Evolutionary conservation across 2,329 filamentous ascomycete genomes (phyloP).

Genomic region (Clonostachys solani): DNA sequence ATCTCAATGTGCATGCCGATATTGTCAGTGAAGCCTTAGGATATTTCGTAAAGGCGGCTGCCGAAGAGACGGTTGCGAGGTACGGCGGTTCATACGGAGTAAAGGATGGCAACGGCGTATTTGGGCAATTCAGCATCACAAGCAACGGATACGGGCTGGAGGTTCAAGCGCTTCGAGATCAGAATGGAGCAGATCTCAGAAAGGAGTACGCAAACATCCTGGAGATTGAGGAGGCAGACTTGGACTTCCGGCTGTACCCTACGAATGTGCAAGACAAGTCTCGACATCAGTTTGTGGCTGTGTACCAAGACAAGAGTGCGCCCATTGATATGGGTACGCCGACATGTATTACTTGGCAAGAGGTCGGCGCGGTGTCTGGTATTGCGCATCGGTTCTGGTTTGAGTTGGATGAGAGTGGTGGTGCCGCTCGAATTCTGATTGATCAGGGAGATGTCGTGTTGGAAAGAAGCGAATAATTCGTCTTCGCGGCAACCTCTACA

Average conservation of each 20-base stretch:
- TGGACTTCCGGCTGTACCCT: conserved; percentile 23
- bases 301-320: conserved; percentile 21
- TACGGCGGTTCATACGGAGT: conserved; percentile 7
- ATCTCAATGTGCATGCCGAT: conserved; percentile 26
- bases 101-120: neutral
- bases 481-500: too few species aligned
- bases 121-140: neutral
- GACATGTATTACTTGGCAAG: conserved; percentile 24
- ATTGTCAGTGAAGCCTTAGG: conserved; percentile 15
- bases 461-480: too few species aligned
- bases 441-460: too few species aligned
- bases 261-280: conserved; percentile 13
- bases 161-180: conserved; percentile 8
- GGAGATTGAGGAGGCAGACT: conserved; percentile 8
- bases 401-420: too few species aligned
- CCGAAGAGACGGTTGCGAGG: conserved; percentile 6
- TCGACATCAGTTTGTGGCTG: conserved; percentile 17
- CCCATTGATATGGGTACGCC: conserved; percentile 22
- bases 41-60: conserved; percentile 8
- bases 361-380: conserved; percentile 5
- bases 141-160: conserved; percentile 16
- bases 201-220: conserved; percentile 9
- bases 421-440: too few species aligned
- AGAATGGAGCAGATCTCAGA: conserved; percentile 9
- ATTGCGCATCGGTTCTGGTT: too few species aligned